phyloP scores from a whole-genome alignment of 768 basidiomycete genomes.

The Galerina marginata region DNA sequence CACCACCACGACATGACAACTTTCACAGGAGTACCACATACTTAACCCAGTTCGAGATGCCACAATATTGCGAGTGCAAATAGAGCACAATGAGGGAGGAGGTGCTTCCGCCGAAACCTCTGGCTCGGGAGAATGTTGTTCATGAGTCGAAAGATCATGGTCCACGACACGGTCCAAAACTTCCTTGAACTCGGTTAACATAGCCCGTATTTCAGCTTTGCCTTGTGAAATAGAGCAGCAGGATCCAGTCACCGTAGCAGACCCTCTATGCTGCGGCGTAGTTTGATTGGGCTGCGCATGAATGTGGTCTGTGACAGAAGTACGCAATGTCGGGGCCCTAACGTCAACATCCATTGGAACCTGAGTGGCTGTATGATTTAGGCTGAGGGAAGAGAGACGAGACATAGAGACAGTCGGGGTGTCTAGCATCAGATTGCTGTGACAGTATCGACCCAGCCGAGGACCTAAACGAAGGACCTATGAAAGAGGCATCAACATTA shows the following conservation, averaged over 20 bases:
- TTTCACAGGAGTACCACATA: conserved; percentile 41
- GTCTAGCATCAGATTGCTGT: neutral
- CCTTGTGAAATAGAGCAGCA: conserved; percentile 54
- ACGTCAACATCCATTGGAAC: conserved; percentile 16
- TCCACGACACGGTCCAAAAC: conserved; percentile 55
- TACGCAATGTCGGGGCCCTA: neutral
- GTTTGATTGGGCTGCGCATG: conserved; percentile 11
- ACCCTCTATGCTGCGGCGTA: conserved; percentile 22
- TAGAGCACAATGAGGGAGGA: conserved; percentile 36
- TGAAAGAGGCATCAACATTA: neutral
- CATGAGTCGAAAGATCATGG: conserved; percentile 23
- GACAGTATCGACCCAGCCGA: neutral
- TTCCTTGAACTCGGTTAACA: conserved; percentile 57
- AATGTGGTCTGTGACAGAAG: neutral
- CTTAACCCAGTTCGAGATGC: conserved; percentile 21
- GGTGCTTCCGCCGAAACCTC: conserved; percentile 10
- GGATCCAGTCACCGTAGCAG: conserved; percentile 15
- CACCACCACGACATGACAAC: conserved; percentile 43
- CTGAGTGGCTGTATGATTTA: neutral
- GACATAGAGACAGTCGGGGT: conserved; percentile 12
- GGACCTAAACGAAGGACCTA: neutral
- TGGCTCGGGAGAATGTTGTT: neutral
- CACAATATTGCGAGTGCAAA: conserved; percentile 35
- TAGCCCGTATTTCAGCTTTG: conserved; percentile 52
- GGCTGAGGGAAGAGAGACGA: conserved; percentile 1